Percentiles rank a stretch among this genome's conserved stretches.
Evolutionary conservation across 345 rosid genomes (phyloP).

Genomic region (Brassica rapa): DNA sequence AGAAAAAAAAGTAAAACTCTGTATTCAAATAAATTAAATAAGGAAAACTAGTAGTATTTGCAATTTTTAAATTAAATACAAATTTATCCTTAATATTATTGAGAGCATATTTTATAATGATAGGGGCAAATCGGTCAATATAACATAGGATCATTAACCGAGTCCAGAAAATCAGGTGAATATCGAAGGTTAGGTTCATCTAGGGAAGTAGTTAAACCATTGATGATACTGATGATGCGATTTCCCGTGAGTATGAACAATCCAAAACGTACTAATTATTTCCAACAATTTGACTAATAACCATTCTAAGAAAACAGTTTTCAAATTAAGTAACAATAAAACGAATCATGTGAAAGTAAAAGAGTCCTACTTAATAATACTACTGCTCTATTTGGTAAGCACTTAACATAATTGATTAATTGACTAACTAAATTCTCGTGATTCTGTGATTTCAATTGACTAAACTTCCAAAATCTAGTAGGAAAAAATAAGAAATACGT

Average conservation of each 20-base stretch:
- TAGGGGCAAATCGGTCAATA: constrained; percentile 26
- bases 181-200: constrained; percentile 7
- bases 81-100: background rate
- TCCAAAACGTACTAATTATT: background rate
- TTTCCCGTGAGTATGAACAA: background rate
- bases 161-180: constrained; percentile 31
- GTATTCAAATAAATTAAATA: background rate
- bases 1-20: background rate
- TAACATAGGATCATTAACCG: background rate
- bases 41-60: background rate
- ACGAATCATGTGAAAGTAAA: constrained; percentile 7
- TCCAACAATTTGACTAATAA: background rate
- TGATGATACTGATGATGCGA: constrained; percentile 6
- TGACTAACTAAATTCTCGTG: constrained; percentile 6
- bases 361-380: background rate
- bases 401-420: background rate
- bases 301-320: background rate
- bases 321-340: background rate
- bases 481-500: background rate
- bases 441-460: background rate
- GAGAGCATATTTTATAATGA: background rate
- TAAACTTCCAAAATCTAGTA: background rate
- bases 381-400: constrained; percentile 15
- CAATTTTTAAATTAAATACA: background rate
- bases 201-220: constrained; percentile 18